Conservation (phyloP, 768 basidiomycete species). For the Lentinus tigrinus region DNA sequence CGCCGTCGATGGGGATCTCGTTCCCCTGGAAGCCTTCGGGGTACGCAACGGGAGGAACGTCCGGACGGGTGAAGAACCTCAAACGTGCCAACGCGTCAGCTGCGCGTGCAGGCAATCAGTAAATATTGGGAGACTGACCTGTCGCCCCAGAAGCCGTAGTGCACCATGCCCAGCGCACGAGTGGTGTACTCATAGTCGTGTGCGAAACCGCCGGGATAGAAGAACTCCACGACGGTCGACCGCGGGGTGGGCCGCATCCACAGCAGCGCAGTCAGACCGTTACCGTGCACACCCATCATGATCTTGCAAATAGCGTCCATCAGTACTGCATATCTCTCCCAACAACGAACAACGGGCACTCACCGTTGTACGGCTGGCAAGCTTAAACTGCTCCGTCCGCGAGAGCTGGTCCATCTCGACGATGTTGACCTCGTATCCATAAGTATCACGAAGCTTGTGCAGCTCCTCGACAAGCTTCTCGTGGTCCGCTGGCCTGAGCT, state of each 20-base stretch:
- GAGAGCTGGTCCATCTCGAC: slow-evolving; percentile 83
- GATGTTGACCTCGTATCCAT: slow-evolving; percentile 87
- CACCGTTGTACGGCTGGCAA: slow-evolving; percentile 87
- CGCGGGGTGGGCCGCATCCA: slow-evolving; percentile 90
- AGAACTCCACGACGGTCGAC: slow-evolving; percentile 91
- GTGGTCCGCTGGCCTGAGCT: slow-evolving; percentile 75
- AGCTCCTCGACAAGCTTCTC: slow-evolving; percentile 76
- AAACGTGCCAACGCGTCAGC: neutral
- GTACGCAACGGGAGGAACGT: slow-evolving; percentile 65
- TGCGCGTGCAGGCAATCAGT: neutral
- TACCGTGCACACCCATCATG: slow-evolving; percentile 93
- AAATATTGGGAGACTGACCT: slow-evolving; percentile 39
- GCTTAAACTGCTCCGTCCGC: slow-evolving; percentile 72
- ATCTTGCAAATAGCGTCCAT: slow-evolving; percentile 51
- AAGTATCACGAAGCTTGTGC: slow-evolving; percentile 59
- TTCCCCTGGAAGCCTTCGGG: slow-evolving; percentile 90
- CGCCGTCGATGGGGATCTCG: slow-evolving; percentile 79
- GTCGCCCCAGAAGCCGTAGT: slow-evolving; percentile 84
- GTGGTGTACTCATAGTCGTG: slow-evolving; percentile 83
- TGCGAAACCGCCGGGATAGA: slow-evolving; percentile 81
- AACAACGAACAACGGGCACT: slow-evolving; percentile 24
- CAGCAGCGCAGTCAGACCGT: slow-evolving; percentile 81
- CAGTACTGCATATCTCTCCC: neutral
- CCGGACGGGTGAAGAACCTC: slow-evolving; percentile 75
- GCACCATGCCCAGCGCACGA: slow-evolving; percentile 78